Conservation (phyloP, 2,329 filamentous ascomycete genomes). For the Botryotinia convoluta region DNA sequence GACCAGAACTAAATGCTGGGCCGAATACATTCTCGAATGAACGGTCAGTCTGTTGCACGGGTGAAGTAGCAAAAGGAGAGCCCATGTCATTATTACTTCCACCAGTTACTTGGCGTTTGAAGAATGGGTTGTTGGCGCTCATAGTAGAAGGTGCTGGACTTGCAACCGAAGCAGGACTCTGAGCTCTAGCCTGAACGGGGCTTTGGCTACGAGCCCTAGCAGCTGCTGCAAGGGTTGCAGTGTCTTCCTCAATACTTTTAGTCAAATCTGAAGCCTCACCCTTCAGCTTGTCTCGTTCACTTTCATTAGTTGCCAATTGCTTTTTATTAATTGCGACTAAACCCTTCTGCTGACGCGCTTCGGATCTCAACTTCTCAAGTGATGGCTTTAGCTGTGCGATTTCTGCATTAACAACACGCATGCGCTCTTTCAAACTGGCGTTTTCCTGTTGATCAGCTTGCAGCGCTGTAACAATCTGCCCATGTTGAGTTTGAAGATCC, state of each 20-base stretch:
- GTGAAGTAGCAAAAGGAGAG: constrained; percentile 43
- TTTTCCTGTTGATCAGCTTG: constrained; percentile 91
- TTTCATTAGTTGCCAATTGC: constrained; percentile 85
- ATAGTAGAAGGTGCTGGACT: constrained; percentile 68
- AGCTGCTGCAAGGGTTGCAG: constrained; percentile 51
- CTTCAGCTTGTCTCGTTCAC: constrained; percentile 84
- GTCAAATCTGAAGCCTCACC: constrained; percentile 68
- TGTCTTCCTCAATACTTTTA: constrained; percentile 59
- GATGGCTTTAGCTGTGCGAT: constrained; percentile 82
- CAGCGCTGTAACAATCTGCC: constrained; percentile 69
- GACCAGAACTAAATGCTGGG: constrained; percentile 54
- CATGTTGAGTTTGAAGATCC: constrained; percentile 80
- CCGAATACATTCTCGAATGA: constrained; percentile 88
- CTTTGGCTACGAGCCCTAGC: constrained; percentile 34
- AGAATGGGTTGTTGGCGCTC: constrained; percentile 93
- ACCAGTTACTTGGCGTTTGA: constrained; percentile 56
- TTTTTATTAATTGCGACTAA: constrained; percentile 98
- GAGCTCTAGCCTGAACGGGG: constrained; percentile 32
- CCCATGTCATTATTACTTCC: constrained; percentile 54
- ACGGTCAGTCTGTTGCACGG: constrained; percentile 53
- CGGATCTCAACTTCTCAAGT: constrained; percentile 88
- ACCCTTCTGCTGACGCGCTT: constrained; percentile 92
- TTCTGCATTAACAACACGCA: constrained; percentile 77
- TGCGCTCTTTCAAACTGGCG: constrained; percentile 77
- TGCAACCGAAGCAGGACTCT: constrained; percentile 50